phyloP scores from a whole-genome alignment of 352 stramenopile species.

The Paralagenidium karlingii region DNA sequence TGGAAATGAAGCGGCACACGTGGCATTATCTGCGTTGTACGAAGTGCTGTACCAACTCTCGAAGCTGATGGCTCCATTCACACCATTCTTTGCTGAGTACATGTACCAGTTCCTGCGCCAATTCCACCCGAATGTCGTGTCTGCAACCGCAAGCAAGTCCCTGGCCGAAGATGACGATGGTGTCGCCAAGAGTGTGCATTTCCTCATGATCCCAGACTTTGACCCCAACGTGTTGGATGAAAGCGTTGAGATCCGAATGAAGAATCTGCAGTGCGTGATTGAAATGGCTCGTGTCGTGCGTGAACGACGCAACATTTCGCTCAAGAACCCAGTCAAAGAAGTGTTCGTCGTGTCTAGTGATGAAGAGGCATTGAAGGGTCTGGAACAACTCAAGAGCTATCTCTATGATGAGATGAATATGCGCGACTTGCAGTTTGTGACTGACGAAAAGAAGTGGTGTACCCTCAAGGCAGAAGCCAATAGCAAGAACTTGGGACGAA shows the following conservation, averaged over 20 bases:
- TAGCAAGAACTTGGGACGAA: slow-evolving; percentile 90
- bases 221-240: slow-evolving; percentile 90
- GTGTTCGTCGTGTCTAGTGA: slow-evolving; percentile 93
- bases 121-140: slow-evolving; percentile 87
- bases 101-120: slow-evolving; percentile 98
- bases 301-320: slow-evolving; percentile 93
- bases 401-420: slow-evolving; percentile 97
- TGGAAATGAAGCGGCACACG: slow-evolving; percentile 71
- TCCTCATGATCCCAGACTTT: slow-evolving; percentile 90
- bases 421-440: slow-evolving; percentile 84
- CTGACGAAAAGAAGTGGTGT: slow-evolving; percentile 87
- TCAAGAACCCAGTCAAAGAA: slow-evolving; percentile 96
- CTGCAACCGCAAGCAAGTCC: slow-evolving; percentile 20
- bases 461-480: slow-evolving; percentile 91
- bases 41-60: slow-evolving; percentile 93
- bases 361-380: slow-evolving; percentile 50
- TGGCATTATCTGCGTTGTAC: slow-evolving; percentile 93
- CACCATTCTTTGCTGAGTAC: slow-evolving; percentile 99
- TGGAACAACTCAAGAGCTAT: slow-evolving; percentile 86
- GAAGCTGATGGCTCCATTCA: slow-evolving; percentile 98
- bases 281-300: slow-evolving; percentile 94
- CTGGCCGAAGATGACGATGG: slow-evolving; percentile 82
- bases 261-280: slow-evolving; percentile 93
- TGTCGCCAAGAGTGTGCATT: slow-evolving; percentile 93
- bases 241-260: slow-evolving; percentile 89